Evolutionary conservation across 1,284 basidiomycete genomes (phyloP).

Genomic region (Cystobasidium slooffiae): DNA sequence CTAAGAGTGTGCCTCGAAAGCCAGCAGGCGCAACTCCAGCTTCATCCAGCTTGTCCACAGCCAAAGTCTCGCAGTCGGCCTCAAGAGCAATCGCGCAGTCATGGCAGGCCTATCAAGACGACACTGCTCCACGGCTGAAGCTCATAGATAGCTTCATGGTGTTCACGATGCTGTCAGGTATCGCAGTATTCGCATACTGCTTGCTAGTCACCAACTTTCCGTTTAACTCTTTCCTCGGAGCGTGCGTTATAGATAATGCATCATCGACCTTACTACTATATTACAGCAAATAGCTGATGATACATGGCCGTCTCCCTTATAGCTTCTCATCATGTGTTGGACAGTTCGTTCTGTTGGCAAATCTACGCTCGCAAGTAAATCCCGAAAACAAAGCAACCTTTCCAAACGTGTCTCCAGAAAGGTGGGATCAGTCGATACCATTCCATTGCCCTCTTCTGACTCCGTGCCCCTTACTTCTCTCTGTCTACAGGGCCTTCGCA

Average conservation of each 20-base stretch:
- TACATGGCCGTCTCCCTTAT: not conserved
- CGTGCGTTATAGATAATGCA: slow-evolving; percentile 65
- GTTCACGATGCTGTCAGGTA: slow-evolving; percentile 89
- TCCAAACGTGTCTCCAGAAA: slow-evolving; percentile 78
- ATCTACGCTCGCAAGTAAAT: slow-evolving; percentile 88
- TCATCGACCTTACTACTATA: not conserved
- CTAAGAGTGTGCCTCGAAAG: slow-evolving; percentile 37
- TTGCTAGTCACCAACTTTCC: slow-evolving; percentile 89
- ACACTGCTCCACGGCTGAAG: slow-evolving; percentile 74
- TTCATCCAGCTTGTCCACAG: not conserved
- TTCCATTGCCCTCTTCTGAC: not conserved
- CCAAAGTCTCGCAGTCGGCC: slow-evolving; percentile 22
- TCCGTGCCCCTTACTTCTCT: not conserved
- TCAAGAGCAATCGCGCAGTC: slow-evolving; percentile 19
- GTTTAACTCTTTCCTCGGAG: slow-evolving; percentile 94
- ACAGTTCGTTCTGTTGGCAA: slow-evolving; percentile 94
- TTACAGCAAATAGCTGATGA: not conserved
- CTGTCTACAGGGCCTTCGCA: slow-evolving; percentile 77
- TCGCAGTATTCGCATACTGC: slow-evolving; percentile 90
- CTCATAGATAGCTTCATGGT: slow-evolving; percentile 90
- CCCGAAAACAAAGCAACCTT: slow-evolving; percentile 70
- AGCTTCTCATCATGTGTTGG: slow-evolving; percentile 93
- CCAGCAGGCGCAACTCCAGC: slow-evolving; percentile 32
- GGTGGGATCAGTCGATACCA: slow-evolving; percentile 62
- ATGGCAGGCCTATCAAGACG: slow-evolving; percentile 26